These are phyloP conservation scores for Colletotrichum nymphaeae DNA, from an alignment of 2,329 filamentous ascomycete genomes.

Conservation along the genomic window DNA sequence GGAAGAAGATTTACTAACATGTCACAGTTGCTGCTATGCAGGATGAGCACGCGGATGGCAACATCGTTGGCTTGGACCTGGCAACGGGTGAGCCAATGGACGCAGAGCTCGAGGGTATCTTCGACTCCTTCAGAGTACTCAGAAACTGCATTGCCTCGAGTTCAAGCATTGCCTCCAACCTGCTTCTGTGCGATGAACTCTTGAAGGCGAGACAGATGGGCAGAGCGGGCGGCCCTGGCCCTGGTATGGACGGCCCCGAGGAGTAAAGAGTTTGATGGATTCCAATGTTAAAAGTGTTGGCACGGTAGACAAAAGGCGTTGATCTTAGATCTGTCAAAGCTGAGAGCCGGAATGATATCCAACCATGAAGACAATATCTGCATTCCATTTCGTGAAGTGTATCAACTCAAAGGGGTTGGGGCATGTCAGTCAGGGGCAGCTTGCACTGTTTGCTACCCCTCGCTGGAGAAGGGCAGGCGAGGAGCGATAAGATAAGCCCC, in stretches of 20 bases:
- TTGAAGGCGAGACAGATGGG: constrained; percentile 98
- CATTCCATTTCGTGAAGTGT: neutral
- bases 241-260: constrained; percentile 72
- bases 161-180: constrained; percentile 93
- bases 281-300: constrained; percentile 54
- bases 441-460: constrained; percentile 3
- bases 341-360: constrained; percentile 36
- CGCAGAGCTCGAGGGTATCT: constrained; percentile 90
- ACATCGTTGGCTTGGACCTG: constrained; percentile 87
- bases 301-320: constrained; percentile 51
- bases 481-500: constrained; percentile 45
- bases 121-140: constrained; percentile 94
- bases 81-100: constrained; percentile 94
- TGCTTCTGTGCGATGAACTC: constrained; percentile 95
- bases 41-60: constrained; percentile 86
- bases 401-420: neutral
- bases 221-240: constrained; percentile 69
- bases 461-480: neutral
- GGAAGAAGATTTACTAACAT: neutral
- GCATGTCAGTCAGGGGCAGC: neutral
- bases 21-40: constrained; percentile 81
- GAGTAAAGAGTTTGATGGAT: constrained; percentile 49
- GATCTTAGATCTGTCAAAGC: constrained; percentile 36
- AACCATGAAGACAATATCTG: constrained; percentile 9
- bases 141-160: constrained; percentile 94